Evolutionary conservation across 495 filamentous ascomycete genomes (phyloP).

Genomic region (Penicillium cosmopolitanum): DNA sequence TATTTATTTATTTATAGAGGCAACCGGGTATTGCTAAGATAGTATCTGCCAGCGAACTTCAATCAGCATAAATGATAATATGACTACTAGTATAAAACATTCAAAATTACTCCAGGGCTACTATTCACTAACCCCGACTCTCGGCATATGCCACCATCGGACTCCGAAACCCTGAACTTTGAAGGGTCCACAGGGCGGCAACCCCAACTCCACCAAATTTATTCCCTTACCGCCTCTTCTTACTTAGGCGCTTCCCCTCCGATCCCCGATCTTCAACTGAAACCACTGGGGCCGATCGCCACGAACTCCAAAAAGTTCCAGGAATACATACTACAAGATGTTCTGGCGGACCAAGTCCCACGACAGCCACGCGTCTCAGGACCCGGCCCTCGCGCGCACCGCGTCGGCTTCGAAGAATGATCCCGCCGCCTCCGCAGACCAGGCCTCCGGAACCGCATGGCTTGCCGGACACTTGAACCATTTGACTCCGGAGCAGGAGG

Average conservation of each 20-base stretch:
- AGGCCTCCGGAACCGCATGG: constrained; percentile 48
- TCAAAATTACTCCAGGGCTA: not conserved
- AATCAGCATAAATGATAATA: too few relatives aligned
- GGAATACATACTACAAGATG: constrained; percentile 18
- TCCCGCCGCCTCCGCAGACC: constrained; percentile 43
- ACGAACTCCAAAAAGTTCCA: constrained; percentile 1
- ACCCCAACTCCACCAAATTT: constrained; percentile 1
- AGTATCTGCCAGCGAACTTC: too few relatives aligned
- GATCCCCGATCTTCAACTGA: constrained; percentile 3
- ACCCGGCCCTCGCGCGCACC: constrained; percentile 26
- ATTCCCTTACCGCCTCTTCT: constrained; percentile 9
- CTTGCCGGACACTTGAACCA: constrained; percentile 72
- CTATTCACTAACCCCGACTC: not conserved
- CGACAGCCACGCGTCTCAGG: constrained; percentile 34
- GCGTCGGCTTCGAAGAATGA: constrained; percentile 43
- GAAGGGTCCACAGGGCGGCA: not conserved
- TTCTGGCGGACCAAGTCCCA: constrained; percentile 45
- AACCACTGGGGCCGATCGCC: not conserved
- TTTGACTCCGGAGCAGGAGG: constrained; percentile 68
- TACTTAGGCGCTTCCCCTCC: constrained; percentile 4
- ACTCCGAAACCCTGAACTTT: not conserved
- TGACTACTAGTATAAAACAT: too few relatives aligned
- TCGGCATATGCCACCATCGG: not conserved
- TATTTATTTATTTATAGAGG: too few relatives aligned
- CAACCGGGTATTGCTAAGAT: too few relatives aligned